Evolutionary conservation across 2,329 filamentous ascomycete genomes (phyloP), one percentile per base, ranked within the genome.

Genomic region (Nemania sp.): DNA sequence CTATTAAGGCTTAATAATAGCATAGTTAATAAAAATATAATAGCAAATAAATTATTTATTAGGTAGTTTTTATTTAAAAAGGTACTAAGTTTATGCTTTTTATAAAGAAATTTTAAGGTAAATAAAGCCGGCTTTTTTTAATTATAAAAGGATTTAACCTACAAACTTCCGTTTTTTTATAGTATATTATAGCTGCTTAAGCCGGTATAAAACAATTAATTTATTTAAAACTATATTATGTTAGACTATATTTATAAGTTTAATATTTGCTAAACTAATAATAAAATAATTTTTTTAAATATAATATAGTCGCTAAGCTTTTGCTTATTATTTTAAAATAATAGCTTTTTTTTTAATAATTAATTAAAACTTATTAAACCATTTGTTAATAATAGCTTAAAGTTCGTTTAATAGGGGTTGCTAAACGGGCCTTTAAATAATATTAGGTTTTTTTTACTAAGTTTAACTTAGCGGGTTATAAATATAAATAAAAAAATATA

Each of bases 1-100:
- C 37, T 49, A 56, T 56, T 56, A 42, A 17, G 42, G 54, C n/a
- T 56, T 56, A 25, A 56, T 40, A n/a, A 11, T 56, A 29, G n/a
- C 54, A 7, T n/a, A 49, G 43, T 49, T 49, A 29, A 48, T 40
- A 48, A 40, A 11, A 7, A 45, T 45, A 45, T 45, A 45, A 21
- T 21, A 45, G 18, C n/a, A 45, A 9, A 45, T 13, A 45, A 45
- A 45, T 45, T 45, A 7, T 45, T 45, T 45, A 20, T 45, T 45
- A 5, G 6, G 6, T 21, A 21, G 18, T 6, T 20, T 45, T 20
- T 9, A 20, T 45, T 45, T 45, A 20, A 20, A 15, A 9, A n/a
- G n/a, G n/a, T n/a, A n/a, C n/a, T n/a, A n/a, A n/a, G n/a, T n/a
- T n/a, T n/a, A n/a, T n/a, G n/a, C 34, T 51, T 21, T 21, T 37